Evolutionary conservation across 495 filamentous ascomycete species (phyloP).

Genomic region (Hypoxylon lenormandii): DNA sequence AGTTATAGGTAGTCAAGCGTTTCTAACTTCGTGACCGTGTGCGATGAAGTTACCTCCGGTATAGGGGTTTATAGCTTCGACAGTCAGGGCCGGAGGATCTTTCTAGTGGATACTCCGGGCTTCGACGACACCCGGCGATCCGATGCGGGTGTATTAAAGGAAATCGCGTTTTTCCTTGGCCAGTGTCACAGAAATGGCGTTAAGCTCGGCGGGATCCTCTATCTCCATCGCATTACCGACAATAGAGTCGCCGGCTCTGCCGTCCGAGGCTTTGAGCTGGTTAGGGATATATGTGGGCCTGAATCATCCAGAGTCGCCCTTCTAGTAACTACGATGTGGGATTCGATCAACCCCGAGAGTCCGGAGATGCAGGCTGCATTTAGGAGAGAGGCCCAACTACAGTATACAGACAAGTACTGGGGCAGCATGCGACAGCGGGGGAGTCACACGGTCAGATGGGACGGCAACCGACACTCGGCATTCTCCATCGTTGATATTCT

Average conservation of each 20-base stretch:
- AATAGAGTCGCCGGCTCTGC: slow-evolving; percentile 54
- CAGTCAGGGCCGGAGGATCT: too few species aligned
- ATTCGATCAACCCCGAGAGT: slow-evolving; percentile 30
- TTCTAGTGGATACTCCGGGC: slow-evolving; percentile 53
- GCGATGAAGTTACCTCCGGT: too few species aligned
- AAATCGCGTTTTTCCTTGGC: slow-evolving; percentile 38
- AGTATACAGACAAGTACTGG: slow-evolving; percentile 52
- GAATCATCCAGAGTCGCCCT: slow-evolving; percentile 53
- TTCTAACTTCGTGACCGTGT: too few species aligned
- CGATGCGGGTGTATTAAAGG: slow-evolving; percentile 48
- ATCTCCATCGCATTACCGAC: slow-evolving; percentile 49
- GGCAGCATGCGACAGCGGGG: slow-evolving; percentile 31
- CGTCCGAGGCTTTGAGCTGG: slow-evolving; percentile 56
- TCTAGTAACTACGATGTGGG: slow-evolving; percentile 62
- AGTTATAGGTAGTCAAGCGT: too few species aligned
- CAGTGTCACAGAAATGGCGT: slow-evolving; percentile 23
- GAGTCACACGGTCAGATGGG: slow-evolving; percentile 29
- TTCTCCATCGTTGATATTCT: slow-evolving; percentile 26
- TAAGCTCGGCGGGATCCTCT: slow-evolving; percentile 45
- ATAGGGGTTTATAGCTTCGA: too few species aligned
- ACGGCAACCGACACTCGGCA: slow-evolving; percentile 31
- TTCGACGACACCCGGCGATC: slow-evolving; percentile 52
- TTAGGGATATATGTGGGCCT: slow-evolving; percentile 58
- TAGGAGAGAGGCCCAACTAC: slow-evolving; percentile 51
- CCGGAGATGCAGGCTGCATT: slow-evolving; percentile 22